These are phyloP conservation scores for Ophiostoma ulmi DNA, from an alignment of 2,329 filamentous ascomycete species.

Conservation along the genomic window DNA sequence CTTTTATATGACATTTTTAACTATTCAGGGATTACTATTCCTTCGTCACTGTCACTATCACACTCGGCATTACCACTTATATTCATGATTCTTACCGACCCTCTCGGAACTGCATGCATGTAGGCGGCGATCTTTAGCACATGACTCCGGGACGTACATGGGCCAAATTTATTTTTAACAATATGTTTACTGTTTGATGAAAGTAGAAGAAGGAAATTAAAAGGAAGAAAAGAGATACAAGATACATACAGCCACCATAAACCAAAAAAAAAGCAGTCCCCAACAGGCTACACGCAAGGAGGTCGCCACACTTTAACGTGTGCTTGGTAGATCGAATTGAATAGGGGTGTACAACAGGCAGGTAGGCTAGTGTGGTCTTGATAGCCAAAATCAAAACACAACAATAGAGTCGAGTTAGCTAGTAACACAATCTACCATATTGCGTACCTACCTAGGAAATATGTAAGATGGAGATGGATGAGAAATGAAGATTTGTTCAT, in stretches of 20 bases:
- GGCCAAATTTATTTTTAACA: neutral
- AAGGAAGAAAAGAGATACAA: neutral
- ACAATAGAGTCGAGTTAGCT: neutral
- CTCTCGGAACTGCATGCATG: slow-evolving; percentile 4
- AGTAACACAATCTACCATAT: slow-evolving; percentile 6
- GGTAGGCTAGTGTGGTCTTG: neutral
- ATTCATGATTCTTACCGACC: neutral
- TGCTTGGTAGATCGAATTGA: neutral
- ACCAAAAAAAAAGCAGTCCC: neutral
- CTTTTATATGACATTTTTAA: too few species aligned
- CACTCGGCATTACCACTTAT: neutral
- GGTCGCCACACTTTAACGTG: neutral
- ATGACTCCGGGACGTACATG: neutral
- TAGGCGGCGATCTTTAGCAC: neutral
- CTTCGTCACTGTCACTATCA: neutral
- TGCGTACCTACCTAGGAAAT: neutral
- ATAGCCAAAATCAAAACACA: neutral
- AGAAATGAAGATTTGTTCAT: slow-evolving; percentile 9
- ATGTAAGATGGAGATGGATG: slow-evolving; percentile 7
- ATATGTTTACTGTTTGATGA: neutral
- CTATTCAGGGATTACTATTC: too few species aligned
- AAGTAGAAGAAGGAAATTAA: neutral
- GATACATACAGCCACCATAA: neutral
- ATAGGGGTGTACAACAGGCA: neutral
- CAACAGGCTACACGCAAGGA: slow-evolving; percentile 2